These are phyloP conservation scores for Cystofilobasidium macerans DNA, from an alignment of 768 basidiomycete species.

Conservation along the genomic window DNA sequence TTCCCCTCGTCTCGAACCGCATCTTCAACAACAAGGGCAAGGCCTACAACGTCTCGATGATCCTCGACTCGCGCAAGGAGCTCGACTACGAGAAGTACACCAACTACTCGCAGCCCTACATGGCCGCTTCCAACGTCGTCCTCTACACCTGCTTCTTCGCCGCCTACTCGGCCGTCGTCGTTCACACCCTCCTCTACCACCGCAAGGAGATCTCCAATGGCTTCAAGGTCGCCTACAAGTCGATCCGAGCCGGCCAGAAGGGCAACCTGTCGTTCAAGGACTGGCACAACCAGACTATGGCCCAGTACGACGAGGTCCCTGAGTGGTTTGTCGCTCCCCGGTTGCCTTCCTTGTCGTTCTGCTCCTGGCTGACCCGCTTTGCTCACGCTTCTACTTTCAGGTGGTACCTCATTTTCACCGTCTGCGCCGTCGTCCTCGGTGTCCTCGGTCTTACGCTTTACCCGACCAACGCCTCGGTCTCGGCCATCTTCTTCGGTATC, in stretches of 20 bases:
- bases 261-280: constrained; percentile 24
- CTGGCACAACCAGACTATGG: constrained; percentile 24
- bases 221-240: constrained; percentile 33
- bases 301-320: constrained; percentile 19
- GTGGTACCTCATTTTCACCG: constrained; percentile 17
- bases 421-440: constrained; percentile 16
- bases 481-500: constrained; percentile 47
- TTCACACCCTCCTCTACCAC: constrained; percentile 47
- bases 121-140: constrained; percentile 34
- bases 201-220: constrained; percentile 49
- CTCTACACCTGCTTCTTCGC: constrained; percentile 39
- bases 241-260: constrained; percentile 23
- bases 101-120: constrained; percentile 43
- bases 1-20: constrained; percentile 37
- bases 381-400: neutral
- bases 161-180: constrained; percentile 41
- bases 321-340: constrained; percentile 5
- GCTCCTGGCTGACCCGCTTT: neutral
- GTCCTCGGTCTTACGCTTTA: constrained; percentile 13
- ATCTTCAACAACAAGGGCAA: constrained; percentile 44
- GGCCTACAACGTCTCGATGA: constrained; percentile 43
- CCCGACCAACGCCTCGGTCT: constrained; percentile 7
- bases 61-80: constrained; percentile 9
- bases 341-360: neutral
- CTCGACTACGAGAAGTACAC: constrained; percentile 45